These are phyloP conservation scores for Starmerella vaccinii DNA, from an alignment of 805 yeast species.

Conservation along the genomic window DNA sequence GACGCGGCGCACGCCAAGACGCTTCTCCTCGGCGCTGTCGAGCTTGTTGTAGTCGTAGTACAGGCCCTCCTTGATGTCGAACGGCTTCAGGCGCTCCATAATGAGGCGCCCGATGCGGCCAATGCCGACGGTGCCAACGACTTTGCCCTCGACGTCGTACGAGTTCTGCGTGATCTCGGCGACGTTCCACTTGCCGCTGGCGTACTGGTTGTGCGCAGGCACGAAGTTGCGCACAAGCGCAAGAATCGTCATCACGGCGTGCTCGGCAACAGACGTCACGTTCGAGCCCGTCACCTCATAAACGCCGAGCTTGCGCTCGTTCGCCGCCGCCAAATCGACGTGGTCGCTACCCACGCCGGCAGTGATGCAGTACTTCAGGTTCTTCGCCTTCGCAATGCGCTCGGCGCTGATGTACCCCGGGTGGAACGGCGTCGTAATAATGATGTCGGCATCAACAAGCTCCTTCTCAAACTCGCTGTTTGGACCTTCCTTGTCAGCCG, in stretches of 20 bases:
- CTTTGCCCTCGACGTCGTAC: conserved; percentile 66
- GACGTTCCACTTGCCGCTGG: conserved; percentile 61
- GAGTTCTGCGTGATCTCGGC: conserved; percentile 66
- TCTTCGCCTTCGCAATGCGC: conserved; percentile 59
- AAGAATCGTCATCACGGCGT: conserved; percentile 63
- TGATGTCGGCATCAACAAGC: conserved; percentile 61
- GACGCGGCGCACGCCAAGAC: conserved; percentile 51
- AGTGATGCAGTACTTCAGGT: conserved; percentile 57
- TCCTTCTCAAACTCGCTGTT: conserved; percentile 50
- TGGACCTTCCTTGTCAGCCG: conserved; percentile 59
- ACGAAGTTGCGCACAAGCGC: conserved; percentile 65
- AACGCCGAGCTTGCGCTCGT: conserved; percentile 53
- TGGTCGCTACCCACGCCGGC: conserved; percentile 86
- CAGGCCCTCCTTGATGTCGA: conserved; percentile 54
- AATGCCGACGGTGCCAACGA: conserved; percentile 69
- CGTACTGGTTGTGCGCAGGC: conserved; percentile 60
- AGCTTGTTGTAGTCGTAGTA: conserved; percentile 68
- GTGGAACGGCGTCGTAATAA: conserved; percentile 75
- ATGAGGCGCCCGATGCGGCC: conserved; percentile 75
- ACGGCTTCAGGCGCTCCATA: conserved; percentile 58
- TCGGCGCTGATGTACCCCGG: conserved; percentile 65
- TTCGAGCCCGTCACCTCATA: conserved; percentile 77
- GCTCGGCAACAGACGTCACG: conserved; percentile 73
- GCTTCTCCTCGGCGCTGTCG: conserved; percentile 47
- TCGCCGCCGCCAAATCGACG: conserved; percentile 60